Percentiles rank a stretch among this genome's conserved stretches.
Evolutionary conservation across 306 rosid genomes (phyloP).

Genomic region (Malus sylvestris): DNA sequence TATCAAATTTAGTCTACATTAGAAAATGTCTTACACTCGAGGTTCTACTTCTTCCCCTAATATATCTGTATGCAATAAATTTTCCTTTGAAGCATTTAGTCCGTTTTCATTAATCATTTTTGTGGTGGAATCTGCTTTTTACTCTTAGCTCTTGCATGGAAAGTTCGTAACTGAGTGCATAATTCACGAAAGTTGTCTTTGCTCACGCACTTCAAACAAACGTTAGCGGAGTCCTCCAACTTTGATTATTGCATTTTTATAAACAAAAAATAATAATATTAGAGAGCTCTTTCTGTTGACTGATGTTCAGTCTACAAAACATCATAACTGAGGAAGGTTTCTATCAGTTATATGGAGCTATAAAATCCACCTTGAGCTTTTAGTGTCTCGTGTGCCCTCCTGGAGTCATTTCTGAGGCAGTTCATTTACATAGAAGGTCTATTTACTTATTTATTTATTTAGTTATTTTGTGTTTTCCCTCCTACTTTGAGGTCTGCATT

Average conservation of each 20-base stretch:
- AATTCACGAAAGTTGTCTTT: neutral
- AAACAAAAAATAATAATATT: neutral
- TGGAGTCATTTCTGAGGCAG: neutral
- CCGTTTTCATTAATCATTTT: neutral
- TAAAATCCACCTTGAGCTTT: neutral
- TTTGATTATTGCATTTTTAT: neutral
- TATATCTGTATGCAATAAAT: too few species aligned
- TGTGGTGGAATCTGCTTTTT: neutral
- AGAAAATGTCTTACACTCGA: neutral
- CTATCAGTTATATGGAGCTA: neutral
- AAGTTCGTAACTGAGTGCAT: neutral
- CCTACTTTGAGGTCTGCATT: too few species aligned
- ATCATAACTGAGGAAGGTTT: constrained; percentile 26
- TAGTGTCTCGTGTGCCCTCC: neutral
- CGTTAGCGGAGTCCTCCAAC: neutral
- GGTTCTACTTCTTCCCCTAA: neutral
- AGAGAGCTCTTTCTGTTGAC: neutral
- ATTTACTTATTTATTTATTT: neutral
- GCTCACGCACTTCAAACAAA: neutral
- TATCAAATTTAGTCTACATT: neutral
- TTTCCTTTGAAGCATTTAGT: neutral
- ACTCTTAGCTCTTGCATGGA: neutral
- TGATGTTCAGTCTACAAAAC: neutral
- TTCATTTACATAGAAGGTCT: neutral
- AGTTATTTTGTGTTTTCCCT: neutral